These are phyloP conservation scores for Mycena floridula DNA, from an alignment of 768 basidiomycete species.

Conservation along the genomic window DNA sequence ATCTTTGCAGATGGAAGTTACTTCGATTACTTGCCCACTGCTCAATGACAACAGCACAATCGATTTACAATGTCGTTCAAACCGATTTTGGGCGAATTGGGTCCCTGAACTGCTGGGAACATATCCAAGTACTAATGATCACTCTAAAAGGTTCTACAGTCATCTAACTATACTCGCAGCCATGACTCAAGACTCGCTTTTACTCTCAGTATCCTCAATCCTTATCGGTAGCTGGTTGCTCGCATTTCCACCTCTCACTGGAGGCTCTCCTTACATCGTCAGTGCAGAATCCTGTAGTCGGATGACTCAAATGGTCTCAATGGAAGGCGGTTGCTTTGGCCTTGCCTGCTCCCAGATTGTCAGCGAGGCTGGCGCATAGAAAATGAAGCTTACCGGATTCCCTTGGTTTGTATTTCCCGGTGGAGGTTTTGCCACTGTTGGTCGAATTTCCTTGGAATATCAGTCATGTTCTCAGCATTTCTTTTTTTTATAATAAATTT, in stretches of 20 bases:
- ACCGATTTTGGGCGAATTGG: slow-evolving; percentile 21
- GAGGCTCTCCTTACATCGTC: slow-evolving; percentile 22
- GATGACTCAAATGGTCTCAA: slow-evolving; percentile 23
- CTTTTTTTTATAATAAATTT: too few species aligned
- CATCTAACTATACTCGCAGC: slow-evolving; percentile 10
- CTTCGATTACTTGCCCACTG: slow-evolving; percentile 4
- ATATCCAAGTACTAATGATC: slow-evolving; percentile 16
- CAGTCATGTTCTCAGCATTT: neutral
- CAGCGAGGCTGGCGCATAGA: slow-evolving; percentile 19
- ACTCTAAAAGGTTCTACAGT: neutral
- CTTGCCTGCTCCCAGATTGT: slow-evolving; percentile 23
- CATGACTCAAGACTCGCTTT: slow-evolving; percentile 23
- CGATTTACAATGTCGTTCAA: slow-evolving; percentile 23
- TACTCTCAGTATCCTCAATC: slow-evolving; percentile 25
- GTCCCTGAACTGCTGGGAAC: slow-evolving; percentile 24
- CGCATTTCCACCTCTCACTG: slow-evolving; percentile 17
- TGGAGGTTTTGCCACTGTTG: slow-evolving; percentile 18
- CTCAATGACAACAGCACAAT: slow-evolving; percentile 14
- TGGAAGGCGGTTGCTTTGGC: slow-evolving; percentile 25
- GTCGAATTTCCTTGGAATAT: neutral
- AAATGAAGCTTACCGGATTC: slow-evolving; percentile 21
- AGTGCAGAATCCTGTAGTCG: slow-evolving; percentile 22
- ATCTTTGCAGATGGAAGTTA: slow-evolving; percentile 23
- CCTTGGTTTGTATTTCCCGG: slow-evolving; percentile 24
- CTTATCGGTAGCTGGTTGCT: slow-evolving; percentile 26